These are phyloP conservation scores for Puccinia polysora DNA, from an alignment of 1,284 basidiomycete species.

Conservation along the genomic window DNA sequence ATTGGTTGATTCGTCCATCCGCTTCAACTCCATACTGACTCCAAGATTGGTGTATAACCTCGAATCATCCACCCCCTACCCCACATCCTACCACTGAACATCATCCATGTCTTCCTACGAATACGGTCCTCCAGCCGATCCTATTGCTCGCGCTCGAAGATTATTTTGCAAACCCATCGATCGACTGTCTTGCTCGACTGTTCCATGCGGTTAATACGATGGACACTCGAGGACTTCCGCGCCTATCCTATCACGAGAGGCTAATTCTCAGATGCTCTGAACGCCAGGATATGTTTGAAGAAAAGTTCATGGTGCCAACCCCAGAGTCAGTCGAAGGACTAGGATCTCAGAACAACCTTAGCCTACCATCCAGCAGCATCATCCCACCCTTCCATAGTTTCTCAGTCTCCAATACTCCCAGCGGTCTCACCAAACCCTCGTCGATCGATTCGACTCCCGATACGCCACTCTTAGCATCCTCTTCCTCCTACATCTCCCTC, in stretches of 20 bases:
- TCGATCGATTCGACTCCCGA: neutral
- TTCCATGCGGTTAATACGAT: conserved; percentile 91
- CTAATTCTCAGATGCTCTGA: conserved; percentile 83
- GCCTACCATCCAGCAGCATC: conserved; percentile 18
- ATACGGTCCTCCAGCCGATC: too few relatives aligned
- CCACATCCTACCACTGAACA: neutral
- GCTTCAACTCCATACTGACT: neutral
- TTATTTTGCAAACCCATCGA: conserved; percentile 80
- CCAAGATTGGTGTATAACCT: too few relatives aligned
- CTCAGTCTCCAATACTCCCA: neutral
- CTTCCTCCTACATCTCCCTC: conserved; percentile 15
- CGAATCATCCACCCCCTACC: too few relatives aligned
- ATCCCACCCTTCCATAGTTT: neutral
- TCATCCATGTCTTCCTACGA: conserved; percentile 16
- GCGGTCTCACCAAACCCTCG: neutral
- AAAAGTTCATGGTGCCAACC: conserved; percentile 56
- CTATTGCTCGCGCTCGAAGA: conserved; percentile 90
- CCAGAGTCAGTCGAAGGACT: neutral
- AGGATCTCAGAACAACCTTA: conserved; percentile 15
- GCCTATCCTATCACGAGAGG: conserved; percentile 73
- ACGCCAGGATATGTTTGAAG: conserved; percentile 82
- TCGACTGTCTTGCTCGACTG: conserved; percentile 77
- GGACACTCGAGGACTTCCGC: conserved; percentile 73
- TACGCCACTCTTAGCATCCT: conserved; percentile 12
- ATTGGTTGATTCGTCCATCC: neutral